phyloP scores from a whole-genome alignment of 1,139 yeast species.

The Geotrichum histeridarum region DNA sequence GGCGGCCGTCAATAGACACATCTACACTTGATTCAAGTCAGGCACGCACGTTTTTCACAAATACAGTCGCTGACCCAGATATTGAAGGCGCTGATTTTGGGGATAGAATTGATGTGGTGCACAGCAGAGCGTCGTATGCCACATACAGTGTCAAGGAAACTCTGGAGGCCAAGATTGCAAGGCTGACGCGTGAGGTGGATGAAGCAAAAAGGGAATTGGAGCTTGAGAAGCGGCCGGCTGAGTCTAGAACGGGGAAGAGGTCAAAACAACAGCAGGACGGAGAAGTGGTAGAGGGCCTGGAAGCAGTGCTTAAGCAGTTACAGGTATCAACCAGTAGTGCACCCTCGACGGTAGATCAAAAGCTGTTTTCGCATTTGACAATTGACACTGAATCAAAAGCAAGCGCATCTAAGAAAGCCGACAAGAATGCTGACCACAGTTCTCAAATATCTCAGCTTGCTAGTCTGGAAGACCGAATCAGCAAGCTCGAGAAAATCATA shows the following conservation, averaged over 20 bases:
- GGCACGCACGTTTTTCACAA: conserved; percentile 13
- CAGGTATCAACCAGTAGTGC: conserved; percentile 1
- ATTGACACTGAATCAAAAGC: background rate
- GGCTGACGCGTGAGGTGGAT: conserved; percentile 13
- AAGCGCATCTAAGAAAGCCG: background rate
- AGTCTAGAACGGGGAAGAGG: background rate
- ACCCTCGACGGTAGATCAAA: background rate
- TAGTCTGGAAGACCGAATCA: conserved; percentile 9
- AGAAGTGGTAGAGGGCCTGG: conserved; percentile 5
- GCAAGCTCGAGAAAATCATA: conserved; percentile 8
- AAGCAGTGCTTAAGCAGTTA: conserved; percentile 2
- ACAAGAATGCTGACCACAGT: background rate
- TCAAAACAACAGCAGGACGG: background rate
- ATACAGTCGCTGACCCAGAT: conserved; percentile 6
- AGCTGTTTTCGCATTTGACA: background rate
- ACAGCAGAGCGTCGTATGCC: conserved; percentile 7
- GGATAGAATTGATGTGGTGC: background rate
- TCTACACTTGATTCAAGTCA: background rate
- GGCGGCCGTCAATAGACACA: conserved; percentile 16
- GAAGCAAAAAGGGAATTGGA: conserved; percentile 10
- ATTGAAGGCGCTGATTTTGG: background rate
- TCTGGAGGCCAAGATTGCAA: conserved; percentile 14
- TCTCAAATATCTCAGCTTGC: background rate
- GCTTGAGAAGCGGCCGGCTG: background rate
- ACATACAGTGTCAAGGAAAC: conserved; percentile 13